Conservation (phyloP, 2,329 filamentous ascomycete genomes). For the Fusarium circinatum region DNA sequence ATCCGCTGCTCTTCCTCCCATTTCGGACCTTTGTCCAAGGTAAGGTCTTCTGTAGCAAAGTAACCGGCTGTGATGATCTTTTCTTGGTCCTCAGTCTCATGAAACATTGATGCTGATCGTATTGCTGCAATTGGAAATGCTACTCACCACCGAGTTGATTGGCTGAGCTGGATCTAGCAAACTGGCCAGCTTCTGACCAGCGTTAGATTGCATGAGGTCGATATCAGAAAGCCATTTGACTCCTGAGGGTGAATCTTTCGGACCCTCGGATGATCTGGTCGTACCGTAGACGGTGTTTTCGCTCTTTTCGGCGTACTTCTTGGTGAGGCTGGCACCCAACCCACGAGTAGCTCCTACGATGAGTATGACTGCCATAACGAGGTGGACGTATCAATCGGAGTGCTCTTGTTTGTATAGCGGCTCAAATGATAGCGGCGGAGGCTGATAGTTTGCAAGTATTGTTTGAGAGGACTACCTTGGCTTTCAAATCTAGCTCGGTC, state of each 20-base stretch:
- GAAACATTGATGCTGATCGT: neutral
- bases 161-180: slow-evolving; percentile 54
- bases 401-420: neutral
- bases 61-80: slow-evolving; percentile 76
- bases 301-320: slow-evolving; percentile 62
- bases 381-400: neutral
- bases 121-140: neutral
- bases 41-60: slow-evolving; percentile 73
- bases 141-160: slow-evolving; percentile 57
- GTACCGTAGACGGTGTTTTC: slow-evolving; percentile 68
- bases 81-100: slow-evolving; percentile 23
- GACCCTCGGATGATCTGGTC: slow-evolving; percentile 58
- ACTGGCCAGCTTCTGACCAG: slow-evolving; percentile 59
- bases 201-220: slow-evolving; percentile 62
- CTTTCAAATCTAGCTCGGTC: neutral
- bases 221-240: slow-evolving; percentile 68
- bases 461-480: neutral
- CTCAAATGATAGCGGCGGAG: neutral
- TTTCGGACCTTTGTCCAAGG: slow-evolving; percentile 63
- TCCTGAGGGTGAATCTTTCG: slow-evolving; percentile 54
- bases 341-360: slow-evolving; percentile 76
- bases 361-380: slow-evolving; percentile 61
- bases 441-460: neutral
- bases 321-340: slow-evolving; percentile 70
- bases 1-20: slow-evolving; percentile 75